Evolutionary conservation across 1,139 yeast genomes (phyloP).

Genomic region (Candida smagusa): DNA sequence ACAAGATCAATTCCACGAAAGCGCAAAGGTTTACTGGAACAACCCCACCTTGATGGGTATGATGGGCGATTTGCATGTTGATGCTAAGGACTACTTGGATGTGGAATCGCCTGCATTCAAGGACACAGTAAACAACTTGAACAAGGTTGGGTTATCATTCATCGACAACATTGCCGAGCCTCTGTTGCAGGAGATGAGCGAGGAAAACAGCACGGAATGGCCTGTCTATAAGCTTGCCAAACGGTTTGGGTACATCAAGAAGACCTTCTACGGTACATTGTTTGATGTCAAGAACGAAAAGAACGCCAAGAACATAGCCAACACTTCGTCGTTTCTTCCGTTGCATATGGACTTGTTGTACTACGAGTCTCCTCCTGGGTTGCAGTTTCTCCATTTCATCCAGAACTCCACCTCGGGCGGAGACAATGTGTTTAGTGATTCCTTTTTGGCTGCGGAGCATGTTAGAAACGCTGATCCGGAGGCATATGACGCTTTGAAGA

Average conservation of each 20-base stretch:
- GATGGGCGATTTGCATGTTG: conserved; percentile 19
- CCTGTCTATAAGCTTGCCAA: conserved; percentile 50
- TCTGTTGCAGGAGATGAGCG: conserved; percentile 18
- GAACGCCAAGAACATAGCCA: conserved; percentile 74
- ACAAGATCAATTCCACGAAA: conserved; percentile 23
- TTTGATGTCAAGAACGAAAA: conserved; percentile 64
- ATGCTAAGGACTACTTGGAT: conserved; percentile 43
- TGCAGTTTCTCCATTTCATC: conserved; percentile 68
- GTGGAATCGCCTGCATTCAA: conserved; percentile 28
- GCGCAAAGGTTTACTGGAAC: conserved; percentile 43
- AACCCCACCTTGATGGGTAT: conserved; percentile 19
- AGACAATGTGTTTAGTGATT: conserved; percentile 71
- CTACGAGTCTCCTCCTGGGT: conserved; percentile 82
- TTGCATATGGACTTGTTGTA: conserved; percentile 79
- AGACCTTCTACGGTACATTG: conserved; percentile 70
- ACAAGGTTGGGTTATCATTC: conserved; percentile 58
- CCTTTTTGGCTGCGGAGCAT: conserved; percentile 62
- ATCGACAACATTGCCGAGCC: conserved; percentile 51
- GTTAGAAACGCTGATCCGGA: conserved; percentile 54
- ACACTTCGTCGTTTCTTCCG: conserved; percentile 65
- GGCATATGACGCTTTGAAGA: conserved; percentile 62
- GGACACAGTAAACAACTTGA: conserved; percentile 45
- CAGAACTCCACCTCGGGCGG: conserved; percentile 66
- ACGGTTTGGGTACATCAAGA: conserved; percentile 66
- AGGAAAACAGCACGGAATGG: conserved; percentile 33